Base-by-base conservation (phyloP, 208 protist genomes). In the Trypanosoma melophagium region DNA sequence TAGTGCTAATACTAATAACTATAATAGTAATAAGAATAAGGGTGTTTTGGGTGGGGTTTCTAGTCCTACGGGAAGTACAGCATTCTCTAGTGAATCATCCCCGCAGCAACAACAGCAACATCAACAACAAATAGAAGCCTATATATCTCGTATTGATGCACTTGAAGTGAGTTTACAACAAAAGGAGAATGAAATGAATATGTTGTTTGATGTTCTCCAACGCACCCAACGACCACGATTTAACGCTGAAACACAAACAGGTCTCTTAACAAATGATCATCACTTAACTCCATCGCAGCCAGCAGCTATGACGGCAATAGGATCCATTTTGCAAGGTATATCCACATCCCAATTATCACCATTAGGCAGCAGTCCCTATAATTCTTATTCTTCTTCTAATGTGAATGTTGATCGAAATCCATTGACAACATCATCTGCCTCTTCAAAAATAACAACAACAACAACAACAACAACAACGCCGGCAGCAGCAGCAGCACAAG, bases 101-200 rank as follows among this genome's bases (percentile, higher is more conserved):
- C n/a, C n/a, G n/a, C 22, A 52, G 25, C 63, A 52, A 19, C 40
- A 44, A 22, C n/a, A 25, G 16, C 1, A 52, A 54, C 1, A 56
- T 19, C 1, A 60, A 14, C 49, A 61, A 45, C 40, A 59, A 3
- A 22, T 83, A 50, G 59, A 83, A 0, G 66, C 70, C 19, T 84
- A 79, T 57, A 77, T 77, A 31, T 67, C 68, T 14, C 80, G 91
- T 57, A 69, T 94, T 17, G 57, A 80, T 13, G 64, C 77, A 42
- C 76, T 98, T 24, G 79, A 85, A 60, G 41, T 87, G 3, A 92
- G 83, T 49, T 73, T 98, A 14, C 81, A 96, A 74, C 90, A 96
- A 61, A 95, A 96, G 24, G 92, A 98, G 59, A 96, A 96, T 66
- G 94, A 98, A 69, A 80, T 96, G 73, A 90, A 90, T 61, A 87